Evolutionary conservation across 345 rosid genomes (phyloP), one percentile per base, ranked within the genome.

Genomic region (Salix caprea): DNA sequence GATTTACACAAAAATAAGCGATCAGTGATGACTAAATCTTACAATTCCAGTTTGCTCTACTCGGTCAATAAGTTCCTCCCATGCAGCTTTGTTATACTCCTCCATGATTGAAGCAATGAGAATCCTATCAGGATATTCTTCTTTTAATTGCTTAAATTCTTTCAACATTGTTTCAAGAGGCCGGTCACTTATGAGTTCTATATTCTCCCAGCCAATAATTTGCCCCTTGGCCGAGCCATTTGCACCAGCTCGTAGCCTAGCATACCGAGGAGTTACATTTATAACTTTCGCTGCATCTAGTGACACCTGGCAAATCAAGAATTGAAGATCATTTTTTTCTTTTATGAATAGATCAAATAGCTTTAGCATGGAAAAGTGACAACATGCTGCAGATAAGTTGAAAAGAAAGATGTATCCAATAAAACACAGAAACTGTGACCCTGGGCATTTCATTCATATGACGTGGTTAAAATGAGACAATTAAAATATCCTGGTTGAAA

Each of bases 81-180:
- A 96, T 6, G 90, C 97, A 34, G 90, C 91, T 82, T 92, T 92
- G 79, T 84, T 68, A 70, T 90, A 96, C 80, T 96, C 99, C 85
- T 96, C 99, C 99, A 96, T 96, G 79, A 94, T 90, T 2, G 99
- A 96, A 82, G 97, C 99, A 71, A 96, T 91, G 16, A 94, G 97
- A 76, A 96, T 94, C 86, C 97, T 86, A 74, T 92, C 97, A 1
- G 98, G 97, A 66, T 94, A 92, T 77, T 91, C 97, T 78, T 84
- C 78, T 84, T 96, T 96, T 82, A 96, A 79, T 68, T 85, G 90
- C 80, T 89, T 88, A 42, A 96, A 94, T 81, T 96, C 99, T 80
- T 89, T 91, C 77, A 96, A 75, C 99, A 94, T 96, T 11, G 89
- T 93, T 84, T 96, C 99, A 5, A 96, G 91, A 52, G 99, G 99